A percentile compares a stretch with the other conserved stretches of the same genome.
These are phyloP conservation scores for Nitzschia putrida DNA, from an alignment of 108 stramenopile species.

Conservation along the genomic window DNA sequence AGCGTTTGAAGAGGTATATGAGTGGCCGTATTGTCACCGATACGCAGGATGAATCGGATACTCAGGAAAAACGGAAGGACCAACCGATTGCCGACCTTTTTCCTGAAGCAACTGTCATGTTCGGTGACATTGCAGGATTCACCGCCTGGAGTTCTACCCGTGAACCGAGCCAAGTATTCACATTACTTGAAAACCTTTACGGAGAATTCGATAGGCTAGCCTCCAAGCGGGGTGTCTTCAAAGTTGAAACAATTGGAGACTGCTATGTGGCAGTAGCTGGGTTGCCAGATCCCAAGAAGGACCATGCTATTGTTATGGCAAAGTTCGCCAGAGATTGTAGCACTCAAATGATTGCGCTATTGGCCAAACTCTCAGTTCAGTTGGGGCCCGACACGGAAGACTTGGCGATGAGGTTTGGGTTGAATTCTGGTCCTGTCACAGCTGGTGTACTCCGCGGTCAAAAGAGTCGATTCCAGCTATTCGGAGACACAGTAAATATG, in stretches of 20 bases:
- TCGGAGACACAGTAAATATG: slow-evolving; percentile 22
- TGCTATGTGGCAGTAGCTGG: slow-evolving; percentile 59
- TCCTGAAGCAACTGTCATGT: neutral
- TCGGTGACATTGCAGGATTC: slow-evolving; percentile 14
- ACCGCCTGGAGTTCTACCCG: slow-evolving; percentile 14
- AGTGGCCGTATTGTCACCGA: neutral
- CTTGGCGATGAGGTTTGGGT: slow-evolving; percentile 48
- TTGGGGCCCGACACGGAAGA: slow-evolving; percentile 33
- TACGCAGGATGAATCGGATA: neutral
- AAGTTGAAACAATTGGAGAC: slow-evolving; percentile 45
- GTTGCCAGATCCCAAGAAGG: slow-evolving; percentile 40
- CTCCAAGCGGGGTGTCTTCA: neutral
- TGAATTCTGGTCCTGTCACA: slow-evolving; percentile 42
- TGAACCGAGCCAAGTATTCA: slow-evolving; percentile 8
- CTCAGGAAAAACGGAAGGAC: neutral
- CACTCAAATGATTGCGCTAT: slow-evolving; percentile 34
- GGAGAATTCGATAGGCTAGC: neutral
- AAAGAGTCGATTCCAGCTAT: neutral
- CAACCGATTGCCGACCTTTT: slow-evolving; percentile 28
- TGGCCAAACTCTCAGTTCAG: slow-evolving; percentile 6
- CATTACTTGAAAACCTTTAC: slow-evolving; percentile 4
- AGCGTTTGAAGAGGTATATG: neutral
- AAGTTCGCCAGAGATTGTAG: slow-evolving; percentile 48
- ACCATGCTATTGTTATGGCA: slow-evolving; percentile 52
- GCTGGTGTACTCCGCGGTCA: slow-evolving; percentile 18